phyloP scores from a whole-genome alignment of 495 filamentous ascomycete species.

The Tuber magnatum region DNA sequence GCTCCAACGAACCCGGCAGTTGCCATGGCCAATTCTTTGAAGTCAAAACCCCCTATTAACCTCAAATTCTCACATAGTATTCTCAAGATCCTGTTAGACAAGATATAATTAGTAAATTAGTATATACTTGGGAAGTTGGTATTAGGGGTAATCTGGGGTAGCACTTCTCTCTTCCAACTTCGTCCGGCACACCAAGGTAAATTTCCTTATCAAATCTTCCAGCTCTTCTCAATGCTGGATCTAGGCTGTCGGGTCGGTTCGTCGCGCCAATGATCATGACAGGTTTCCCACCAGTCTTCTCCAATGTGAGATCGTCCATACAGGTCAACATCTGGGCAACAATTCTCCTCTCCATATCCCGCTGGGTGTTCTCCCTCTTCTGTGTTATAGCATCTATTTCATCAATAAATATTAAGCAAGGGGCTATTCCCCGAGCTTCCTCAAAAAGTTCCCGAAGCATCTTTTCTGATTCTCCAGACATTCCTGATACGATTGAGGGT shows the following conservation, averaged over 20 bases:
- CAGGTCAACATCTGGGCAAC: too few species aligned
- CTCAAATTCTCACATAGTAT: slow-evolving; percentile 65
- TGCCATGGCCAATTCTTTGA: slow-evolving; percentile 67
- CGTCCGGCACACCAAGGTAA: slow-evolving; percentile 87
- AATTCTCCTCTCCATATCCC: slow-evolving; percentile 96
- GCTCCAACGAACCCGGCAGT: slow-evolving; percentile 93
- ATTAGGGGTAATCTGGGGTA: not conserved
- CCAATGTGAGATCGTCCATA: too few species aligned
- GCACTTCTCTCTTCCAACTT: slow-evolving; percentile 63
- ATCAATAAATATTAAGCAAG: slow-evolving; percentile 89
- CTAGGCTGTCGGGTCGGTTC: slow-evolving; percentile 82
- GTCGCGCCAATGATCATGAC: slow-evolving; percentile 92
- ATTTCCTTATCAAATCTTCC: slow-evolving; percentile 90
- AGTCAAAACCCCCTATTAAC: slow-evolving; percentile 66
- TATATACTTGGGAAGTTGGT: not conserved
- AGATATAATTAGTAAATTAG: too few species aligned
- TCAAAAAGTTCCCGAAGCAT: slow-evolving; percentile 85
- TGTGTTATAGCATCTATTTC: slow-evolving; percentile 95
- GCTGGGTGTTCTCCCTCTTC: slow-evolving; percentile 86
- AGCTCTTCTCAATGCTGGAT: slow-evolving; percentile 75
- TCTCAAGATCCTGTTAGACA: slow-evolving; percentile 54
- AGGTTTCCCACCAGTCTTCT: slow-evolving; percentile 74
- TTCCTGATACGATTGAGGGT: slow-evolving; percentile 84
- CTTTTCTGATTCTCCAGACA: slow-evolving; percentile 95
- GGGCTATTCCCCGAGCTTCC: slow-evolving; percentile 76